Base-by-base conservation (phyloP, 2,329 filamentous ascomycete species). In the Diaporthe caulivora region DNA sequence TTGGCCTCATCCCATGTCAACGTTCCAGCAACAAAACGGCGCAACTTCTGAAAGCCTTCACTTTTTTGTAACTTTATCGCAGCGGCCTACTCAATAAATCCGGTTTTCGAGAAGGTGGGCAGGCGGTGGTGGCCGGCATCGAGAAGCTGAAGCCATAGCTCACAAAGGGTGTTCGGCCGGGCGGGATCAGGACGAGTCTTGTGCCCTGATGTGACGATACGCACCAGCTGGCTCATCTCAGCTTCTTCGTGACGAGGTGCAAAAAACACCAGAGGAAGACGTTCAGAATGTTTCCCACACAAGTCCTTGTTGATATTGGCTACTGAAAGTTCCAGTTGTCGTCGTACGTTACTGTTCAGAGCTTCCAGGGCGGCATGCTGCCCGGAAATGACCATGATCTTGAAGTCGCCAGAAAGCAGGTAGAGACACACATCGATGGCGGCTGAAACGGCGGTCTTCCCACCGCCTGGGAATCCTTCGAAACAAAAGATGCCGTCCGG, bases 11-110 rank as follows among this genome's bases (percentile, higher is more conserved):
- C 57, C 57, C 57, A 60, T 2, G n/a, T 60, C 21, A 40, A 3
- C 1, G 24, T 6, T 10, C 57, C 34, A 42, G 37, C 34, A 5
- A 60, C n/a, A 42, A 60, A 60, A 0, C 5, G 2, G n/a, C n/a
- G n/a, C 57, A 60, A 1, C 2, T 11, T 60, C 2, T 11, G 34
- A n/a, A 40, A 60, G 2, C n/a, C 57, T 42, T 37, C 11, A 5
- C 8, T 29, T 0, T 44, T 3, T 2, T 26, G 13, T 0, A 1
- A 17, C 37, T 11, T 18, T 11, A 42, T 29, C 7, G 21, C 1
- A 17, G 13, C 10, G 1, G 55, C 34, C n/a, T 42, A 13, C 6
- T 26, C n/a, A 7, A n/a, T 26, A 4, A 60, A 31, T 6, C 10
- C 55, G 9, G 55, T 1, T 6, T 44, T 60, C 17, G 57, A 44